Evolutionary conservation across 768 basidiomycete species (phyloP), one percentile per base, ranked within the genome.

Genomic region (Naganishia onofrii): DNA sequence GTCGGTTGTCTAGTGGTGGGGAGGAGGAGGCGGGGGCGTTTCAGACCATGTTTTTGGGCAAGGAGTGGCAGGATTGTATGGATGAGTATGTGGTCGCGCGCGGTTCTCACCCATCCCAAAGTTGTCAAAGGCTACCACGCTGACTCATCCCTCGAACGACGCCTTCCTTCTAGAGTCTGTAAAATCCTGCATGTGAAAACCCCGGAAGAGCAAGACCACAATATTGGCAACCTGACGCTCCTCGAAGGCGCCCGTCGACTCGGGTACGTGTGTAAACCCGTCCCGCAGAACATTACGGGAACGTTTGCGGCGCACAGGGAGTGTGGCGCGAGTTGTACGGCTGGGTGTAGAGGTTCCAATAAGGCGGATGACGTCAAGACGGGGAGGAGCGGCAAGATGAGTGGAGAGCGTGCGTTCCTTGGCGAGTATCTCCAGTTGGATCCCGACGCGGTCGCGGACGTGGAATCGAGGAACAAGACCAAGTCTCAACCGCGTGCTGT

Each of bases 181-280:
- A 53, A 54, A 46, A 51, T 44, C 28, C 32, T 69, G 19, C 46
- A 69, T 19, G 68, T 69, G 28, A 57, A 63, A 36, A 58, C 57
- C 31, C 68, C 57, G 12, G 28, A 72, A 23, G 34, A 67, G 52
- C 42, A 70, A 53, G 51, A 72, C 53, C 75, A 76, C 71, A 74
- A 71, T 66, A 55, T 64, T 42, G 67, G 73, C 13, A 76, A 76
- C 52, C 9, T 36, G 15, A 53, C 70, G n/a, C 71, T 76, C 60
- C 66, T 74, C 69, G 36, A 60, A 21, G 67, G 67, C 3, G 69
- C 69, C 15, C 51, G 68, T 36, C 55, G 56, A 52, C 57, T 69
- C 0, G 68, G 68, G 5, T 69, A 69, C 68, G 42, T 58, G 5
- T 69, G 68, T 31, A 58, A 63, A 48, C 19, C 31, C 68, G 68